A percentile compares a stretch with the other conserved stretches of the same genome.
These are phyloP conservation scores for Oryza rufipogon DNA, from an alignment of 176 grass and related monocot genomes.

Conservation along the genomic window DNA sequence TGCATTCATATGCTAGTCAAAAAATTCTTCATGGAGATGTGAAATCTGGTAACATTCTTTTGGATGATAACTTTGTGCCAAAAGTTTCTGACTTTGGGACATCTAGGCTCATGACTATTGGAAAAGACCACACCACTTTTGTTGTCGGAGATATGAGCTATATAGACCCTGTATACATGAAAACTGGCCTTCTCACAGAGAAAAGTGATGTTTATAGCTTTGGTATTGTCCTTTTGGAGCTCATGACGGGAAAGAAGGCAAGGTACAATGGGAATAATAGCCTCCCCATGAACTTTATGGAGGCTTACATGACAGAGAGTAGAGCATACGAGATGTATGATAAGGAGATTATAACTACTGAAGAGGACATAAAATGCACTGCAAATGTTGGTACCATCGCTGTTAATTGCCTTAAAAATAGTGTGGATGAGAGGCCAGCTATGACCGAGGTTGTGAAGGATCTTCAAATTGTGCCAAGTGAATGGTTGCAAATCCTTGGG, in stretches of 20 bases:
- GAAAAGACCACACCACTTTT: not conserved
- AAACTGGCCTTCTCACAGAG: no score
- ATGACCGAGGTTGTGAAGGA: not conserved
- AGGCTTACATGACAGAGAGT: not conserved
- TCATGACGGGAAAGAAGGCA: not conserved
- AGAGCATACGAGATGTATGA: not conserved
- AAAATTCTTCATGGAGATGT: not conserved
- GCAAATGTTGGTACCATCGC: not conserved
- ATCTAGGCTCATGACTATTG: not conserved
- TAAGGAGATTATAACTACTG: not conserved
- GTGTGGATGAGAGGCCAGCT: conserved; percentile 1
- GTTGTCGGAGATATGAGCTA: not conserved
- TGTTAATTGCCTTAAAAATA: not conserved
- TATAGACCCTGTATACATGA: no score
- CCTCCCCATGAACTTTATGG: not conserved
- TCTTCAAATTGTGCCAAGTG: not conserved
- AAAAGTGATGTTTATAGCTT: no score
- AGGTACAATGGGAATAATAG: not conserved
- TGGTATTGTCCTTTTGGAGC: not conserved
- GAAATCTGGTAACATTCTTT: not conserved
- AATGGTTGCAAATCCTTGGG: no score
- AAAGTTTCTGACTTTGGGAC: not conserved
- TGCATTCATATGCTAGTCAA: not conserved
- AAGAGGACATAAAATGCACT: not conserved
- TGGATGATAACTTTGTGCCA: not conserved